Percentiles rank a stretch among this genome's conserved stretches.
These are phyloP conservation scores for Butyriboletus loyo DNA, from an alignment of 768 basidiomycete species.

Conservation along the genomic window DNA sequence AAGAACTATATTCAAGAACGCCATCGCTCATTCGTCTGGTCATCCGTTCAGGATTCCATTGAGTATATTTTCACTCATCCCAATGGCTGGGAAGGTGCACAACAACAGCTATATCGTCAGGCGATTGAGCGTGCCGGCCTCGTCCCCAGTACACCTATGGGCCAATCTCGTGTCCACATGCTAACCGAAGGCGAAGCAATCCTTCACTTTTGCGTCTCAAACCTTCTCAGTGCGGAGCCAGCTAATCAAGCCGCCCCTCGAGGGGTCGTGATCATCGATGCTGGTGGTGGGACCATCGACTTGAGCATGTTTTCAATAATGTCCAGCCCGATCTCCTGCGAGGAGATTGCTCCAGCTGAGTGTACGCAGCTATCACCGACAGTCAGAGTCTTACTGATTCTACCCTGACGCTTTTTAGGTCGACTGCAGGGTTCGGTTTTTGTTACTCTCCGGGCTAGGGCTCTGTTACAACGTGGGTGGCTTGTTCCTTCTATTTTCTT, in stretches of 20 bases:
- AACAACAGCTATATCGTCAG: slow-evolving; percentile 21
- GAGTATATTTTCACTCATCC: slow-evolving; percentile 26
- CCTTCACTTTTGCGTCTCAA: slow-evolving; percentile 38
- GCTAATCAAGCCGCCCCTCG: slow-evolving; percentile 19
- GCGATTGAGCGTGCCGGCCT: slow-evolving; percentile 22
- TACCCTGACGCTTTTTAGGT: slow-evolving; percentile 25
- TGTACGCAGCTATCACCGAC: slow-evolving; percentile 8
- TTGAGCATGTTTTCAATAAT: slow-evolving; percentile 35
- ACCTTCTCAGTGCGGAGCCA: slow-evolving; percentile 20
- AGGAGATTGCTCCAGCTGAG: slow-evolving; percentile 34
- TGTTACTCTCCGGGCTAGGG: slow-evolving; percentile 39
- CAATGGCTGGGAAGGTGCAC: slow-evolving; percentile 28
- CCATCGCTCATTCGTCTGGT: slow-evolving; percentile 17
- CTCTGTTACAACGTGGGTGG: slow-evolving; percentile 34
- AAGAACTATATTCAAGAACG: slow-evolving; percentile 6
- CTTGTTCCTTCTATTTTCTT: not conserved
- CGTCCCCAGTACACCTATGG: slow-evolving; percentile 10
- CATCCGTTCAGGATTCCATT: slow-evolving; percentile 8
- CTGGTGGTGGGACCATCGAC: slow-evolving; percentile 27
- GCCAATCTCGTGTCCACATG: slow-evolving; percentile 9
- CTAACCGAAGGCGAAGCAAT: slow-evolving; percentile 8
- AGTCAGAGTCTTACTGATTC: not conserved
- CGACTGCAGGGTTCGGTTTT: slow-evolving; percentile 46
- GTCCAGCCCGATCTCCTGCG: slow-evolving; percentile 19
- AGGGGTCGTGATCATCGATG: slow-evolving; percentile 32